phyloP scores from a whole-genome alignment of 73 alveolate species.

The Symbiodinium natans region DNA sequence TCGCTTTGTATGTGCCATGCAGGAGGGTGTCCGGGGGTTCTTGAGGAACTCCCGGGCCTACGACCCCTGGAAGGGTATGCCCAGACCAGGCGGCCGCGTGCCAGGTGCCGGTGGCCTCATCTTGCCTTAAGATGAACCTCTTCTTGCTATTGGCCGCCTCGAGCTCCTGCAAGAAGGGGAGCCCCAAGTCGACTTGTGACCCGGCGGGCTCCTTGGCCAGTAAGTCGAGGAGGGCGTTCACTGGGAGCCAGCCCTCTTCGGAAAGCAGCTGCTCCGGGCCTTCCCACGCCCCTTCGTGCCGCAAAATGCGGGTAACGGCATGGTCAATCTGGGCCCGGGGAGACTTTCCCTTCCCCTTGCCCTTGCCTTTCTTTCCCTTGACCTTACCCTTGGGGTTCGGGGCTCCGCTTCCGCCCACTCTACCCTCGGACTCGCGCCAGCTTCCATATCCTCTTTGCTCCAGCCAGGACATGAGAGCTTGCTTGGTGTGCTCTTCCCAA shows the following conservation, averaged over 20 bases:
- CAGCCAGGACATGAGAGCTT: neutral
- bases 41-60: neutral
- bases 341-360: too few species aligned
- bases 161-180: neutral
- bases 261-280: too few species aligned
- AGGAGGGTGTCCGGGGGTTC: neutral
- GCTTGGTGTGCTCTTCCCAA: neutral
- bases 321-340: too few species aligned
- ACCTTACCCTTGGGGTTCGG: neutral
- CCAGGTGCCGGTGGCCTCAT: too few species aligned
- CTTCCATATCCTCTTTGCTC: neutral
- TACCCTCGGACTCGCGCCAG: neutral
- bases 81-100: conserved; percentile 47
- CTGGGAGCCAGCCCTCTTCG: too few species aligned
- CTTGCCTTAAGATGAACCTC: neutral
- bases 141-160: neutral
- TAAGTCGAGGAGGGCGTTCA: too few species aligned
- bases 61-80: conserved; percentile 2
- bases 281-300: too few species aligned
- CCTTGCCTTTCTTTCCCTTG: neutral
- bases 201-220: too few species aligned
- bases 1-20: neutral
- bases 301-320: too few species aligned
- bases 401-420: neutral
- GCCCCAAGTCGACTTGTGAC: too few species aligned